Conservation (phyloP, 2,329 filamentous ascomycete genomes). For the Pezicula neosporulosa region DNA sequence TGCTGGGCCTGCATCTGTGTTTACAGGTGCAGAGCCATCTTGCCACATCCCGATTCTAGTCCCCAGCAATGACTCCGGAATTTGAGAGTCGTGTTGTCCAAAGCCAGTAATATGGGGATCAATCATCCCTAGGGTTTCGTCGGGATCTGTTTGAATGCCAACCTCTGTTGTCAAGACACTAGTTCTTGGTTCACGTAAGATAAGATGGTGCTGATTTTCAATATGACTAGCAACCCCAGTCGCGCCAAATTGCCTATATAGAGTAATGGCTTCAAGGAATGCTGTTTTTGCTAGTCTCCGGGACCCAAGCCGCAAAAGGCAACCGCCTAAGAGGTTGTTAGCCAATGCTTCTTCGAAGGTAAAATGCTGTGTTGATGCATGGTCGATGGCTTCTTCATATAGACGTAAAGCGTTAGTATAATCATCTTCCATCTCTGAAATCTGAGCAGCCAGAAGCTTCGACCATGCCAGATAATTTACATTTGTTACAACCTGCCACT, state of each 20-base stretch:
- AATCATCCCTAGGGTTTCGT: conserved; percentile 41
- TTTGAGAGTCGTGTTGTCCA: not conserved
- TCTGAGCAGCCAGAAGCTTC: conserved; percentile 63
- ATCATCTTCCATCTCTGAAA: conserved; percentile 58
- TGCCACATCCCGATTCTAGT: conserved; percentile 60
- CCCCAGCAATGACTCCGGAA: conserved; percentile 46
- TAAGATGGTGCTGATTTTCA: conserved; percentile 62
- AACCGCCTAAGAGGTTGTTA: conserved; percentile 71
- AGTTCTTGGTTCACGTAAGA: conserved; percentile 59
- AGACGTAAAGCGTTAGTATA: conserved; percentile 55
- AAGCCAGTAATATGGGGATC: no score
- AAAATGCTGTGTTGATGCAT: conserved; percentile 64
- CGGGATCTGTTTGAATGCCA: conserved; percentile 69
- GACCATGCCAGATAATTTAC: conserved; percentile 73
- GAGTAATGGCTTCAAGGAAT: conserved; percentile 61
- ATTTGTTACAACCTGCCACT: conserved; percentile 60
- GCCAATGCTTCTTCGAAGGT: conserved; percentile 69
- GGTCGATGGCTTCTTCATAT: conserved; percentile 71
- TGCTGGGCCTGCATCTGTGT: conserved; percentile 62
- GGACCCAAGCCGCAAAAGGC: conserved; percentile 62
- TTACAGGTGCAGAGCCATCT: conserved; percentile 51
- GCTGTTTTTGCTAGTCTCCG: conserved; percentile 67
- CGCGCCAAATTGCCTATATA: conserved; percentile 68
- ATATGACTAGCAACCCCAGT: conserved; percentile 66
- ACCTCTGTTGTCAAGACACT: conserved; percentile 58